Conservation (phyloP, 1,284 basidiomycete genomes). For the Trametes versicolor region DNA sequence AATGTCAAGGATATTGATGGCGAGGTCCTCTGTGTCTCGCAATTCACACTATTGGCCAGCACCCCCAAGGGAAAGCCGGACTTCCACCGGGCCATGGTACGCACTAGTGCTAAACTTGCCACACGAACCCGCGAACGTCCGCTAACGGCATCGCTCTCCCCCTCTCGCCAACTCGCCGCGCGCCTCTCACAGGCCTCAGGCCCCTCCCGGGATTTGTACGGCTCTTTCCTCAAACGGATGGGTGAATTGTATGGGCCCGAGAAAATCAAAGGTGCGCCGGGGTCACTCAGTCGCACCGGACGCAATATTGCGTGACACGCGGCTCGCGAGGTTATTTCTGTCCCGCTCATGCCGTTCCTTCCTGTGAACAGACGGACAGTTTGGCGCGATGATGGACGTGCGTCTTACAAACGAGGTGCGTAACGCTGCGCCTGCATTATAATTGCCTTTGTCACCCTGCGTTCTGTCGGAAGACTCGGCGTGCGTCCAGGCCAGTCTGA, state of each 20-base stretch:
- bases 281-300: constrained; percentile 28
- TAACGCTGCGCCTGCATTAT: constrained; percentile 21
- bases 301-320: constrained; percentile 23
- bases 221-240: constrained; percentile 75
- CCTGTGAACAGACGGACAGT: constrained; percentile 76
- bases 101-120: constrained; percentile 31
- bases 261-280: constrained; percentile 77
- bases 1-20: constrained; percentile 87
- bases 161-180: constrained; percentile 18
- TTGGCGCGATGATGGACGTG: constrained; percentile 95
- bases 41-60: constrained; percentile 91
- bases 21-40: constrained; percentile 90
- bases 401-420: constrained; percentile 85
- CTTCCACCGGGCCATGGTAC: constrained; percentile 91
- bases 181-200: constrained; percentile 62
- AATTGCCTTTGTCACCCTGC: constrained; percentile 14
- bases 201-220: constrained; percentile 76
- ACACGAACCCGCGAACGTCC: constrained; percentile 18
- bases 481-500: constrained; percentile 16
- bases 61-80: constrained; percentile 91
- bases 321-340: constrained; percentile 24
- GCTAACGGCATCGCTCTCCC: constrained; percentile 17
- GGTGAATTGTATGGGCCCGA: constrained; percentile 71
- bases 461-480: constrained; percentile 26
- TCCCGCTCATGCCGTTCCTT: constrained; percentile 23